Conservation (phyloP, 805 yeast genomes). For the Yamadazyma laniorum region DNA sequence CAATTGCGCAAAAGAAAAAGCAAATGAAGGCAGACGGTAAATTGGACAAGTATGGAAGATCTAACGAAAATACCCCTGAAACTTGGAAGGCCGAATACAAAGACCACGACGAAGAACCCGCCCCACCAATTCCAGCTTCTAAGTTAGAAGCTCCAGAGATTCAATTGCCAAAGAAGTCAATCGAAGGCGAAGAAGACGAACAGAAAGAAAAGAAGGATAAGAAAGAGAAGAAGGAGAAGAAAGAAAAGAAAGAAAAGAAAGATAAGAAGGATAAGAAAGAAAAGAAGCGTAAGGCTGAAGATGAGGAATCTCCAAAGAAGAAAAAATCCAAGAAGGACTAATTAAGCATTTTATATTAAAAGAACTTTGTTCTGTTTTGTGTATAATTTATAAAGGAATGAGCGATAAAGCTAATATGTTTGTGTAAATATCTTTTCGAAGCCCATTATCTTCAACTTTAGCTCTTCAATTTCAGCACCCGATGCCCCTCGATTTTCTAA, state of each 20-base stretch:
- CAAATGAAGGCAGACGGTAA: slow-evolving; percentile 96
- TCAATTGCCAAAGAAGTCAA: slow-evolving; percentile 50
- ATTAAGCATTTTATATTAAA: slow-evolving; percentile 6
- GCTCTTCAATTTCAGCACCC: slow-evolving; percentile 1
- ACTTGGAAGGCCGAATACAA: slow-evolving; percentile 87
- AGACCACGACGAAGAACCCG: slow-evolving; percentile 58
- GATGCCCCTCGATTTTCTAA: slow-evolving; percentile 2
- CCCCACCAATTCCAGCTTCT: slow-evolving; percentile 57
- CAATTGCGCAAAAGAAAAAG: slow-evolving; percentile 97
- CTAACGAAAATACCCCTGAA: slow-evolving; percentile 90
- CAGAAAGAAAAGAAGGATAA: slow-evolving; percentile 19
- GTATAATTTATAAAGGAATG: slow-evolving; percentile 10
- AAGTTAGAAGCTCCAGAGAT: slow-evolving; percentile 48
- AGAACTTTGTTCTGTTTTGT: slow-evolving; percentile 4
- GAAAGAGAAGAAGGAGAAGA: slow-evolving; percentile 27
- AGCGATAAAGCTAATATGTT: not conserved
- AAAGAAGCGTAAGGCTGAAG: slow-evolving; percentile 45
- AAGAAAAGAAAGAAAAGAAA: slow-evolving; percentile 46
- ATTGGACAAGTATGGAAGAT: slow-evolving; percentile 92
- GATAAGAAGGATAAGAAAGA: slow-evolving; percentile 46
- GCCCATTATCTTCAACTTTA: slow-evolving; percentile 1
- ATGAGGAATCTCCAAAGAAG: slow-evolving; percentile 47
- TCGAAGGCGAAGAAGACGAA: slow-evolving; percentile 42
- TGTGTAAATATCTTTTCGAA: not conserved
- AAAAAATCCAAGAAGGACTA: slow-evolving; percentile 38